Evolutionary conservation across 441 rosid species (phyloP).

Genomic region (Pelargonium cotyledonis): DNA sequence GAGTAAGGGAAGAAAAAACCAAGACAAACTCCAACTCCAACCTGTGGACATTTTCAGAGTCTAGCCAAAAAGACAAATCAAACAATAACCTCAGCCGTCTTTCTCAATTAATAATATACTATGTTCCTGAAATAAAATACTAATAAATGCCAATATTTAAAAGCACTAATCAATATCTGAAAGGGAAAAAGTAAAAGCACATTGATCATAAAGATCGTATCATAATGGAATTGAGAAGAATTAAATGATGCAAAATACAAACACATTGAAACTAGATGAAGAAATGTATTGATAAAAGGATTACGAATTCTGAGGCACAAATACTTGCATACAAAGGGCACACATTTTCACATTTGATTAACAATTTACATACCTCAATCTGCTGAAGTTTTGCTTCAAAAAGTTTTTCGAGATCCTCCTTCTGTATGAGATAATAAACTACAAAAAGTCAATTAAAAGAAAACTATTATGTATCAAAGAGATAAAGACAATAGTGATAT

Average conservation of each 20-base stretch:
- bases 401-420: conserved; percentile 74
- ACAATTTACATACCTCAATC: conserved; percentile 60
- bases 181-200: neutral
- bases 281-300: neutral
- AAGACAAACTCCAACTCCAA: neutral
- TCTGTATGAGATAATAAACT: conserved; percentile 32
- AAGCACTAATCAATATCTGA: neutral
- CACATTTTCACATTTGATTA: neutral
- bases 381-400: conserved; percentile 86
- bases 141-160: neutral
- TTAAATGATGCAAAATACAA: neutral
- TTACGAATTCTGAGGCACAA: conserved; percentile 11
- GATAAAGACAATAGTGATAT: conserved; percentile 12
- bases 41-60: neutral
- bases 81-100: neutral
- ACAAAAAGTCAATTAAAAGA: conserved; percentile 1
- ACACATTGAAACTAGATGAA: neutral
- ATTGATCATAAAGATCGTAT: neutral
- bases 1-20: conserved; percentile 1
- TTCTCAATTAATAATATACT: neutral
- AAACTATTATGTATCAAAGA: conserved; percentile 5
- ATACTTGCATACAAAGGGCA: neutral
- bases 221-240: neutral
- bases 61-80: neutral
- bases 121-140: neutral